A percentile compares a stretch with the other conserved stretches of the same genome.
phyloP scores from a whole-genome alignment of 768 basidiomycete species.

The Trametes coccinea region DNA sequence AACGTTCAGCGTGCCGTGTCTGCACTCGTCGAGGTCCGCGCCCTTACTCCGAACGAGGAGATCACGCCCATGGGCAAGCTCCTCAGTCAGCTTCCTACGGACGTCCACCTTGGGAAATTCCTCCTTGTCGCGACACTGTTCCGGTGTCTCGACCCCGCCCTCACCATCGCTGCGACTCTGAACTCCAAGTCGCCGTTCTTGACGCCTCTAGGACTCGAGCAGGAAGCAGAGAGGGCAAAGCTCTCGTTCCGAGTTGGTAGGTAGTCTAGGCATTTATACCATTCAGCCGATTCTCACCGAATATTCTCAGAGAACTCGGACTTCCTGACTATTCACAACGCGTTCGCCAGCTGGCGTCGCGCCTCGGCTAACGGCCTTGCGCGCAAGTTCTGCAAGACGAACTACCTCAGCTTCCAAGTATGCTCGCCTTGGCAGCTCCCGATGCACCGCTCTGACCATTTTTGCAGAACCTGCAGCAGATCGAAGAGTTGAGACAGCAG shows the following conservation, averaged over 20 bases:
- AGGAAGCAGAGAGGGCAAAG: conserved; percentile 85
- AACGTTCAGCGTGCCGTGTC: conserved; percentile 92
- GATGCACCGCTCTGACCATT: background rate
- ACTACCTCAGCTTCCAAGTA: conserved; percentile 84
- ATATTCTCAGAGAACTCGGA: conserved; percentile 78
- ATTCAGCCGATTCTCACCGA: background rate
- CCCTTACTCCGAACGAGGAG: conserved; percentile 81
- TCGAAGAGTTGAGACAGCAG: conserved; percentile 94
- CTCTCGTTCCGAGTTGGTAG: conserved; percentile 72
- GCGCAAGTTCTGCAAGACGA: conserved; percentile 75
- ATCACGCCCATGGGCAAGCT: conserved; percentile 93
- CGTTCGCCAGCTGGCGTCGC: conserved; percentile 83
- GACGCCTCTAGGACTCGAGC: conserved; percentile 83
- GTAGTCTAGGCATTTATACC: conserved; percentile 24
- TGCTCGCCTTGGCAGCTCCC: background rate
- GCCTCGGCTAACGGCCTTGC: conserved; percentile 65
- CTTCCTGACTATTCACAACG: conserved; percentile 91
- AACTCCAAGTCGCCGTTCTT: conserved; percentile 94
- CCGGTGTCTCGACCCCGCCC: conserved; percentile 91
- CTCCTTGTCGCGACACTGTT: conserved; percentile 82
- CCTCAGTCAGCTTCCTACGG: conserved; percentile 89
- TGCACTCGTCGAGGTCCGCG: conserved; percentile 90
- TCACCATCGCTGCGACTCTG: conserved; percentile 91
- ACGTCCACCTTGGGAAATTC: conserved; percentile 95
- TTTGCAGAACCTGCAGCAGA: conserved; percentile 83